Base-by-base conservation (phyloP, 345 rosid species). In the Anastatica hierochuntica region DNA sequence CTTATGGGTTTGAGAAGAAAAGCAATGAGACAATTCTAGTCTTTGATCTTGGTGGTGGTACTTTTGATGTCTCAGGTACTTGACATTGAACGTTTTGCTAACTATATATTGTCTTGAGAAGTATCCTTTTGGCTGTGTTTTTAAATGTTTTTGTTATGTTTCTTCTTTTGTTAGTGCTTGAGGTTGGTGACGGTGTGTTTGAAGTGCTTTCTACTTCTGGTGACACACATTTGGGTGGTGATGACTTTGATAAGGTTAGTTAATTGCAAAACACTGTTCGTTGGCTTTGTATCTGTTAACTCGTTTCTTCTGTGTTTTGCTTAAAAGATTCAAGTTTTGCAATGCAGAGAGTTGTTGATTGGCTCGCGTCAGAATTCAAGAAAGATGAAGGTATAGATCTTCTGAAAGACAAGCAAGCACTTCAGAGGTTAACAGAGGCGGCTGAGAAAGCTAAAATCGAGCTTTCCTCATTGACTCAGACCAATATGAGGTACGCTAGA, bases 11-110 rank as follows among this genome's bases (percentile, higher is more conserved):
- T 74, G 98, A 92, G 60, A 92, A 62, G 68, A 92, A 92, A 72
- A 85, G 68, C 68, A 92, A 92, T 36, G 98, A 92, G 65, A 92
- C 98, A 8, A 92, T 92, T 49, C 81, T 92, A 21, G 98, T 92
- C 0, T 92, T 92, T 77, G 98, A 92, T 75, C 98, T 90, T 69
- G 98, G 98, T 61, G 98, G 98, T 74, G 98, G 98, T 67, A 92
- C 98, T 15, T 92, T 92, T 60, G 98, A 92, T 66, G 98, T 92
- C 39, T 92, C 98, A 78, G 98, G 98, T 92, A 69, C 35, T 38
- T 39, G 2, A 2, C 8, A 2, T 18, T 24, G 1, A 0, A 10
- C 8, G 44, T 10, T 14, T 11, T 21, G n/a, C 21, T 10, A 7
- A 0, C 4, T 7, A 3, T 8, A 14, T 49, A 13, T 20, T 19